phyloP scores from a whole-genome alignment of 2,329 filamentous ascomycete genomes.

The Lomentospora prolificans region DNA sequence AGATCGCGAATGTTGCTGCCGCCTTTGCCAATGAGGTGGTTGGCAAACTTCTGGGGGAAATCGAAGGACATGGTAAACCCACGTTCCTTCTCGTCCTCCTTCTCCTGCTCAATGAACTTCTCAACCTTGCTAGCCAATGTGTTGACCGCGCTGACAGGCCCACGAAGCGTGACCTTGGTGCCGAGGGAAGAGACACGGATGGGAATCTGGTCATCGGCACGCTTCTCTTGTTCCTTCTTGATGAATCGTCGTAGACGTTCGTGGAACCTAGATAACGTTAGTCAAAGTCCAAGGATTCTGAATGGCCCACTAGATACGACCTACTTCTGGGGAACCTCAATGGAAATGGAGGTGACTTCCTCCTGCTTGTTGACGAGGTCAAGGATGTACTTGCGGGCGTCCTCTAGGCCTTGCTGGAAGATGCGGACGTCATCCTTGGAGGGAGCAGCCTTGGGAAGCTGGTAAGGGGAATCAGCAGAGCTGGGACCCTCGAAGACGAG shows the following conservation, averaged over 20 bases:
- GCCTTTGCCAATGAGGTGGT: slow-evolving; percentile 65
- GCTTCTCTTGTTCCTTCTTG: slow-evolving; percentile 50
- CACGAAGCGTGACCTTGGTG: slow-evolving; percentile 61
- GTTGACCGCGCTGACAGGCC: slow-evolving; percentile 63
- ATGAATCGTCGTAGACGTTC: slow-evolving; percentile 54
- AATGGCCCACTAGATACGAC: no score
- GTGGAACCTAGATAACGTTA: slow-evolving; percentile 52
- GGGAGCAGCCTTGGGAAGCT: slow-evolving; percentile 45
- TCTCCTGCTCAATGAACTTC: slow-evolving; percentile 76
- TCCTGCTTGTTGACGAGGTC: slow-evolving; percentile 51
- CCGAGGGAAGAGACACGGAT: slow-evolving; percentile 49
- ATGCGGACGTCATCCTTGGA: slow-evolving; percentile 33
- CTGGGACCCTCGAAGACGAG: slow-evolving; percentile 66
- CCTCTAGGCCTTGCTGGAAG: slow-evolving; percentile 45
- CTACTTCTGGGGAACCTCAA: slow-evolving; percentile 52
- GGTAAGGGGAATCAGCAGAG: slow-evolving; percentile 34
- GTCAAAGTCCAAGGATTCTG: no score
- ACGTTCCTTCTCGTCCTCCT: slow-evolving; percentile 87
- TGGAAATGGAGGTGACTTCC: slow-evolving; percentile 34
- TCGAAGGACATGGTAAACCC: slow-evolving; percentile 80
- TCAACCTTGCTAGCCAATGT: slow-evolving; percentile 63
- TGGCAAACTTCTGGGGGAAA: slow-evolving; percentile 90
- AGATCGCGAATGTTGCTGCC: slow-evolving; percentile 58
- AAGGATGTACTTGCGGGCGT: slow-evolving; percentile 47
- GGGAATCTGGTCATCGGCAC: slow-evolving; percentile 45